A percentile compares a stretch with the other conserved stretches of the same genome.
Evolutionary conservation across 140 eudicot species (phyloP).

Genomic region (Senecio squalidus): DNA sequence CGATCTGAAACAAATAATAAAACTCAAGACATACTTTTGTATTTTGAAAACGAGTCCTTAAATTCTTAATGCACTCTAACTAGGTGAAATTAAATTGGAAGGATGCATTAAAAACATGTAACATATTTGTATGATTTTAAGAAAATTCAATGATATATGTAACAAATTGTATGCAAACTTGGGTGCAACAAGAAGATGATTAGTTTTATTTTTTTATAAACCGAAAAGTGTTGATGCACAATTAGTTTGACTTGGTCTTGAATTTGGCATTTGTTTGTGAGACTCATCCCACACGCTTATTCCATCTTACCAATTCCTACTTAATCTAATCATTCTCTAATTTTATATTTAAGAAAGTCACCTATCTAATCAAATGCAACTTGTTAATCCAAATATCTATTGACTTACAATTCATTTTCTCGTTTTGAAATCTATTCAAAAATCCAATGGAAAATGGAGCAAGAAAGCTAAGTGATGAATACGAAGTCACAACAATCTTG

Average conservation of each 20-base stretch:
- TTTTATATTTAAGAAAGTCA: conserved; percentile 13
- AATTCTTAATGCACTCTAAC: no score
- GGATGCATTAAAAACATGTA: no score
- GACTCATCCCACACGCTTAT: conserved; percentile 35
- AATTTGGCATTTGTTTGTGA: conserved; percentile 23
- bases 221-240: conserved; percentile 13
- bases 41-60: no score
- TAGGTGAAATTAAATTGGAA: no score
- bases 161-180: no score
- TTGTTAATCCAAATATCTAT: conserved; percentile 19
- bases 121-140: no score
- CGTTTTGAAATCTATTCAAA: conserved; percentile 19
- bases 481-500: conserved; percentile 55
- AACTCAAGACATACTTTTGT: no score
- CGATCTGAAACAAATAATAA: no score
- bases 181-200: no score
- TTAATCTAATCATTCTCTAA: conserved; percentile 33
- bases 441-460: conserved; percentile 52
- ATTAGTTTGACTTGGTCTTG: conserved; percentile 35
- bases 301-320: conserved; percentile 29
- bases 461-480: conserved; percentile 56
- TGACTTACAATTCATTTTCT: conserved; percentile 20
- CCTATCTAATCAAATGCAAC: conserved; percentile 17
- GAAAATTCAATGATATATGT: no score
- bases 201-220: conserved; percentile 3